Base-by-base conservation (phyloP, 306 rosid species). In the Malus domestica region DNA sequence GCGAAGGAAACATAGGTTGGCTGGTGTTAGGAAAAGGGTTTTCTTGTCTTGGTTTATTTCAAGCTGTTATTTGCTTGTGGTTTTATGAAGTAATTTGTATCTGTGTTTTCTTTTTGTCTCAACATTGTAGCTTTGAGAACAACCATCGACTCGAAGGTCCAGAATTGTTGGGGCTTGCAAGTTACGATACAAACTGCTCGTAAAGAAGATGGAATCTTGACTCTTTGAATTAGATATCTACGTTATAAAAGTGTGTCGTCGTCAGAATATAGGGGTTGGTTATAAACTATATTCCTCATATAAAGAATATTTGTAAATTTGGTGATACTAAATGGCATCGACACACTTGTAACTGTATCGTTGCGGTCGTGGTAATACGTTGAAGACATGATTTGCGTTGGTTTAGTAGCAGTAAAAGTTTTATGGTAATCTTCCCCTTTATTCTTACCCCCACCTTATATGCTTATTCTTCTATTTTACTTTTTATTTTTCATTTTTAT, bases 131-230 rank as follows among this genome's bases (percentile, higher is more conserved):
- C 93, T 94, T 94, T 74, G 93, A 88, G 83, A 89, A 92, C 67
- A 94, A 94, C 85, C 96, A 84, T 67, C 90, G 96, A 45, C 82
- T 94, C 78, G 98, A 92, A 88, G 97, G 97, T 64, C 97, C 98
- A 14, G 97, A 94, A 85, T 84, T 94, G 89, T 76, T 90, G 89
- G 97, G 98, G 72, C 97, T 92, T 4, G 98, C 91, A 72, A 89
- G 88, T 79, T 94, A 94, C 8, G 98, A 94, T 82, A 94, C 97
- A 72, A 89, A 91, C 90, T 94, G 98, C 93, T 84, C 88, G 13
- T 94, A 88, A 92, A 55, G 77, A 33, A 69, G 88, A 71, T 27
- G 73, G 73, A 78, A 70, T 78, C 83, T 63, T 74, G 70, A 74
- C 69, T 83, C 62, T 78, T 76, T 55, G 75, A 70, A 77, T 66